Evolutionary conservation across 164 flowering plant genomes (phyloP), one percentile per base, ranked within the genome.

Genomic region (Magnolia changhungtana): DNA sequence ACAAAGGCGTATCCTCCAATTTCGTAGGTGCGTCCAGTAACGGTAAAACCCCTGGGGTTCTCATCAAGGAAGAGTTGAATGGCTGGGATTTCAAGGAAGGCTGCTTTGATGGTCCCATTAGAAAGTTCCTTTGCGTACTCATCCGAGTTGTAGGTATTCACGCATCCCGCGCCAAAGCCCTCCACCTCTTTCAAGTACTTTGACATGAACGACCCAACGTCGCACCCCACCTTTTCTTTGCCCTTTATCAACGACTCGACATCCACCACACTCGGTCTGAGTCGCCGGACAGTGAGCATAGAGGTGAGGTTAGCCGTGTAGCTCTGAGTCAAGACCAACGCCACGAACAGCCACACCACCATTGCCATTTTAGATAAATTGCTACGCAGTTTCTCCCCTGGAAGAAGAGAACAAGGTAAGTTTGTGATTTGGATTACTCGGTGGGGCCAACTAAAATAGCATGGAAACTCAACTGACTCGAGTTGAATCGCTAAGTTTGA

Each of bases 291-390:
- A 0, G 84, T 83, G 4, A 86, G 79, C 73, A 84, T 27, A 20
- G 78, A 51, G 2, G 84, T 77, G 0, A 86, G 78, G 68, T 78
- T 81, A 0, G 82, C 86, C 2, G 85, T 83, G 76, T 65, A 82
- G 63, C 80, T 82, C 45, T 49, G 52, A 2, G 76, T 69, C 4
- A 82, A 24, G 19, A 84, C 64, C 18, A 84, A 10, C 0, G 70
- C 79, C 51, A 81, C 76, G 10, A 82, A 82, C 0, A 86, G 50
- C 88, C 88, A 86, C 1, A 58, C 69, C n/a, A 61, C 74, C 75
- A 82, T 14, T 0, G 65, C 67, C 69, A 80, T 8, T 10, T 79
- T 58, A 0, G 86, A 74, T 20, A 79, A 72, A 72, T 69, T 79
- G 69, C 81, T 82, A 11, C 74, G 65, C 14, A 82, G 10, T 19